Base-by-base conservation (phyloP, 257 asterid genomes). In the Solanum peruvianum region DNA sequence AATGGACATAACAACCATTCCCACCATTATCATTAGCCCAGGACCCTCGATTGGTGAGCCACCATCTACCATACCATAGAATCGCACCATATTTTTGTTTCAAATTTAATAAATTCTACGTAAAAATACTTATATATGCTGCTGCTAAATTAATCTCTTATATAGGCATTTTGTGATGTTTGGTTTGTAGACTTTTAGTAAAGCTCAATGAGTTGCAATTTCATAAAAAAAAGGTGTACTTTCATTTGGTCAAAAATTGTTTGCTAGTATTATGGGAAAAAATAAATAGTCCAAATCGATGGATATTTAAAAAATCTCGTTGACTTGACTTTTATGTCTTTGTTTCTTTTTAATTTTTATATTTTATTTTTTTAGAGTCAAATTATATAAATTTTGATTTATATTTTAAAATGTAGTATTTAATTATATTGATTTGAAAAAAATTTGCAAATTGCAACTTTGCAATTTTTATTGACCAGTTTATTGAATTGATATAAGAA, bases 1-100 rank as follows among this genome's bases (percentile, higher is more conserved):
- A 52, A 84, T 3, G 29, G 89, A 89, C 86, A 89, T 84, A 7
- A 84, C 47, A 11, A 89, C 37, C 91, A 89, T 87, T 35, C 89
- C 87, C 39, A 89, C 14, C 75, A 89, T 75, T 44, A 84, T 33
- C 4, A 86, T 25, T 16, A 86, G 25, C 41, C 87, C 87, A 3
- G 87, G 86, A 7, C 86, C 83, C 33, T 75, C 39, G 11, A 60
- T 1, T 16, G 37, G 6, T 37, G 33, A 84, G 42, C 84, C 67
- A 27, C 16, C 29, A 78, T 78, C 41, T 29, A 18, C 66, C 66
- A 47, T 42, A 78, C 44, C 67, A 11, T 78, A 5, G 5, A 58
- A 71, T 82, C 86, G 86, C 7, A 15, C 77, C 86, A 88, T 87
- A 39, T 52, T 44, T 25, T 10, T 85, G 13, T 35, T 11, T 58